Percentiles rank a stretch among this genome's conserved stretches.
Evolutionary conservation across 495 filamentous ascomycete genomes (phyloP).

Genomic region (Penicillium desertorum): DNA sequence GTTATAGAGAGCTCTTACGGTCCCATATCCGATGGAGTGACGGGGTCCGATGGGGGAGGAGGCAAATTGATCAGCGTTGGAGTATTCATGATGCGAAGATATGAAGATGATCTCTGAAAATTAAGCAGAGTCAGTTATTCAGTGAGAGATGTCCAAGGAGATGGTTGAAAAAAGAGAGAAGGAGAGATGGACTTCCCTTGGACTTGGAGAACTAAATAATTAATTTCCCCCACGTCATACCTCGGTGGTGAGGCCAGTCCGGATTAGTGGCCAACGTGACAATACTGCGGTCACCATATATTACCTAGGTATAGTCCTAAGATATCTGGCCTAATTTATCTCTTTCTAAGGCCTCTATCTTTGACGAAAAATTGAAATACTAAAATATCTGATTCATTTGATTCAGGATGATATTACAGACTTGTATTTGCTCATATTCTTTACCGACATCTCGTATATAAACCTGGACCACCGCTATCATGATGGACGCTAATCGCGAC

Average conservation of each 20-base stretch:
- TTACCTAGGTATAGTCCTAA: background rate
- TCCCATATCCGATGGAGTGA: constrained; percentile 83
- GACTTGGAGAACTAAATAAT: constrained; percentile 11
- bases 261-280: background rate
- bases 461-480: background rate
- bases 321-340: background rate
- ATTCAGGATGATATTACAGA: background rate
- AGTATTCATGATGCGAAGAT: constrained; percentile 31
- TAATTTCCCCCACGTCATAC: constrained; percentile 6
- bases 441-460: background rate
- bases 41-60: constrained; percentile 76
- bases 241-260: background rate
- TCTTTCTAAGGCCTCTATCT: background rate
- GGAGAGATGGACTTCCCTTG: background rate
- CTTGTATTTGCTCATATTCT: background rate
- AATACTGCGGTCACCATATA: background rate
- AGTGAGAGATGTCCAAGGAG: background rate
- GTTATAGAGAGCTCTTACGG: constrained; percentile 60
- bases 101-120: background rate
- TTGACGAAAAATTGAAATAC: background rate
- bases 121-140: background rate
- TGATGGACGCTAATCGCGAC: no score
- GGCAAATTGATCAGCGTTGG: constrained; percentile 84
- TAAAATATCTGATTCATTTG: background rate
- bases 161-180: constrained; percentile 1